phyloP scores from a whole-genome alignment of 495 filamentous ascomycete genomes.

The Geoglossum glabrum region DNA sequence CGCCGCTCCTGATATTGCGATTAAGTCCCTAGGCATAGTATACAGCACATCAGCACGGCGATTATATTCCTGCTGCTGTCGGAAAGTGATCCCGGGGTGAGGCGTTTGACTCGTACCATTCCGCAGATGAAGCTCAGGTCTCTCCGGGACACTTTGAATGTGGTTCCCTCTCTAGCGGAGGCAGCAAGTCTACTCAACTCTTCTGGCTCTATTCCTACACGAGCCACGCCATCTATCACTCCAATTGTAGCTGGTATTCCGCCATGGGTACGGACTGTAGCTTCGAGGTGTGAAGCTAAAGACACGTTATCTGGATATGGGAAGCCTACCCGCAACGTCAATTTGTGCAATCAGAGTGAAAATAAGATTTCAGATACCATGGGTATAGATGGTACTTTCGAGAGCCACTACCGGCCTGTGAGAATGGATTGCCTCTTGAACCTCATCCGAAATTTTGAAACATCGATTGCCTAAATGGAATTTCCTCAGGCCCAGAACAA shows the following conservation, averaged over 20 bases:
- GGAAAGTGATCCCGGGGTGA: not conserved
- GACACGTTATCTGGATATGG: constrained; percentile 63
- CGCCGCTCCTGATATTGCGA: constrained; percentile 54
- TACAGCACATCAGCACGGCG: not conserved
- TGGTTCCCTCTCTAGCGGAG: constrained; percentile 37
- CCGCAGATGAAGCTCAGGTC: constrained; percentile 70
- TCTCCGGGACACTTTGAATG: constrained; percentile 65
- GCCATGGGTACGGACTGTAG: constrained; percentile 55
- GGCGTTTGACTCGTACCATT: constrained; percentile 28
- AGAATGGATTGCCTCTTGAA: constrained; percentile 48
- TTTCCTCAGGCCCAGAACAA: not conserved
- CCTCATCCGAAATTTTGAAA: constrained; percentile 62
- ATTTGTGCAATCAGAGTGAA: not conserved
- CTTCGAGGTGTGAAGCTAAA: constrained; percentile 51
- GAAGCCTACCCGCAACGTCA: constrained; percentile 34
- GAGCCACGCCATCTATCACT: constrained; percentile 59
- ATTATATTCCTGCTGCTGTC: not conserved
- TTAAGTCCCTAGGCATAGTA: constrained; percentile 29
- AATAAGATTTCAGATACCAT: constrained; percentile 28
- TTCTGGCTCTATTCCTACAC: constrained; percentile 48
- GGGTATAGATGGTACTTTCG: constrained; percentile 78
- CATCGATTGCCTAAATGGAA: constrained; percentile 16
- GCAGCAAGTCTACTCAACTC: constrained; percentile 52
- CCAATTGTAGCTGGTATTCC: constrained; percentile 87
- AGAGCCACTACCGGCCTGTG: constrained; percentile 73